Base-by-base conservation (phyloP, 106 monocot species). In the Allium fistulosum region DNA sequence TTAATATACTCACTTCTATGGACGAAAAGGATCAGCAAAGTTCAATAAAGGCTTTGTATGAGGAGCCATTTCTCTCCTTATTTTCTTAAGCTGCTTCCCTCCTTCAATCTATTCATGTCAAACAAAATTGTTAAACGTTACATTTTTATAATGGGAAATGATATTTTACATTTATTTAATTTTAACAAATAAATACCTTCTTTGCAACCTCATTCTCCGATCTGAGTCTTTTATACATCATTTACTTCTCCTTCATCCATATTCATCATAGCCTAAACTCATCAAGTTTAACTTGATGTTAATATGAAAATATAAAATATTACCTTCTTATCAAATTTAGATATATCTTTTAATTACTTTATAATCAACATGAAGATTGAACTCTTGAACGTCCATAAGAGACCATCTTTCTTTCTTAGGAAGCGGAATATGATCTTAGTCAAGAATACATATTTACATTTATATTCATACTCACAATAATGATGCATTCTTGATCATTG, bases 271-370 rank as follows among this genome's bases (percentile, higher is more conserved):
- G 22, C 22, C 22, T 1, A 22, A 22, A 22, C 1, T 22, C 22
- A 22, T 22, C 22, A 22, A 0, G 22, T 22, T 22, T 22, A 1
- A 22, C 22, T 0, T 22, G 1, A 22, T 0, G 22, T 22, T 0
- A 22, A 22, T 22, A 22, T 22, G 22, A 22, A 17, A 10, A 22
- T 22, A 22, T 22, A 0, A 22, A 22, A 0, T 50, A 66, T 50
- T 37, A 92, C 97, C 89, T 83, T 97, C 64, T 84, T 89, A 69
- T 97, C 87, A 46, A 97, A 92, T 55, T 97, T 87, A 50, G 92
- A 1, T 1, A 22, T 22, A 75, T 87, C 97, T 82, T 46, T 97
- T 76, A 3, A 73, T 70, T 16, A 89, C 84, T 57, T 92, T 84
- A 53, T 90, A 65, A 72, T 99, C 97, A 8, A 85, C 83, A 66